Evolutionary conservation across 2,329 filamentous ascomycete species (phyloP).

Genomic region (Cercospora sp.): DNA sequence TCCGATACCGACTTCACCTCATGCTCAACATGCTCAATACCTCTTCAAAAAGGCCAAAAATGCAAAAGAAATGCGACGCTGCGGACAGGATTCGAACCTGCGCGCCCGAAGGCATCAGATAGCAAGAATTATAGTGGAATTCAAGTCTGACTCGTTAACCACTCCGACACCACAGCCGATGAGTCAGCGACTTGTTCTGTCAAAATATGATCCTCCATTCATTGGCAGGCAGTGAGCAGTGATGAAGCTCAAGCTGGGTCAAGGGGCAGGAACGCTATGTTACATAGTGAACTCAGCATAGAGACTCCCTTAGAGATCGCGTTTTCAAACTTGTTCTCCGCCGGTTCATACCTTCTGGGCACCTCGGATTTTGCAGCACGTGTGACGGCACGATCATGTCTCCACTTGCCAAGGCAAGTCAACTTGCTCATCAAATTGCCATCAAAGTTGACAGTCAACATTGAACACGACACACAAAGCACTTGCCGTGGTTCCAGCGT

Average conservation of each 20-base stretch:
- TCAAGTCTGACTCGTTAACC: conserved; percentile 30
- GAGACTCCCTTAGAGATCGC: no score
- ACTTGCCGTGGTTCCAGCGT: background rate
- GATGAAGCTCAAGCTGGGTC: background rate
- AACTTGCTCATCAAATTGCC: background rate
- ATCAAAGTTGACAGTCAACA: background rate
- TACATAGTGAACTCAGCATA: no score
- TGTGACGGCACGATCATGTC: no score
- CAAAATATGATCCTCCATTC: no score
- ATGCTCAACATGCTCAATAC: no score
- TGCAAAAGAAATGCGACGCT: no score
- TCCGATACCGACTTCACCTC: no score
- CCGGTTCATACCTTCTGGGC: no score
- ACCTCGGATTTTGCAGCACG: no score
- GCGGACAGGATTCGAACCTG: conserved; percentile 21
- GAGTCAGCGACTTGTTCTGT: background rate
- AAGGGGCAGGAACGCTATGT: background rate
- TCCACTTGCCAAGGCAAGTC: background rate
- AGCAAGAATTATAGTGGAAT: conserved; percentile 12
- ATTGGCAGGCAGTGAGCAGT: no score
- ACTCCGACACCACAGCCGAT: conserved; percentile 23
- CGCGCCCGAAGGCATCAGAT: conserved; percentile 28
- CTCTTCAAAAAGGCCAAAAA: no score
- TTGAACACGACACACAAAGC: background rate
- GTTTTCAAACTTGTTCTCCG: no score